These are phyloP conservation scores for Sporobolomyces pararoseus DNA, from an alignment of 768 basidiomycete genomes.

Conservation along the genomic window DNA sequence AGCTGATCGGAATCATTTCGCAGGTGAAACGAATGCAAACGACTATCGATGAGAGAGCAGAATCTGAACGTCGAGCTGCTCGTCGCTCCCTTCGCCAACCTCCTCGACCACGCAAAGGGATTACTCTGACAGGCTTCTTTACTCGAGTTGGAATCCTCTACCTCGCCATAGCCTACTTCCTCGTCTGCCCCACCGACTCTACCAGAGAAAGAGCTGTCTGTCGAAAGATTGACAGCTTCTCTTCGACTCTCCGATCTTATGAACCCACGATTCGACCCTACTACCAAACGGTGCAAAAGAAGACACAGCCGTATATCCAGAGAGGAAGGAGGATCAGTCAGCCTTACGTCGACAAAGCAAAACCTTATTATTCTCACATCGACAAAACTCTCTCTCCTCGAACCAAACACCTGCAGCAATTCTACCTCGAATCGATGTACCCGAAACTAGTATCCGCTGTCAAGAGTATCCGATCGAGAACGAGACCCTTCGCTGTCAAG, in stretches of 20 bases:
- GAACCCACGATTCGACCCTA: slow-evolving; percentile 33
- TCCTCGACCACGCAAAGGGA: slow-evolving; percentile 1
- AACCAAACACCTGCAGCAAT: neutral
- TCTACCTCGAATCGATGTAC: slow-evolving; percentile 5
- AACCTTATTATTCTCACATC: slow-evolving; percentile 18
- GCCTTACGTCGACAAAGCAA: slow-evolving; percentile 26
- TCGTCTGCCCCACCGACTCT: slow-evolving; percentile 33
- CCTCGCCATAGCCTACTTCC: slow-evolving; percentile 39
- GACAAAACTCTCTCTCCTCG: slow-evolving; percentile 20
- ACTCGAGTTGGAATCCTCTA: slow-evolving; percentile 33
- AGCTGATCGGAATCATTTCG: neutral
- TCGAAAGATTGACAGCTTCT: slow-evolving; percentile 23
- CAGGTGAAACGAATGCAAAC: slow-evolving; percentile 37
- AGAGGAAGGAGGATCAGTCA: neutral
- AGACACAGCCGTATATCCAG: slow-evolving; percentile 30
- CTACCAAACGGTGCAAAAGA: slow-evolving; percentile 7
- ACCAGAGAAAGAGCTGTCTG: slow-evolving; percentile 31
- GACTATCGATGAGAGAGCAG: slow-evolving; percentile 17
- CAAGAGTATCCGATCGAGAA: neutral
- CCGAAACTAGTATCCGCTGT: slow-evolving; percentile 18
- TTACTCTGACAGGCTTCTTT: slow-evolving; percentile 31
- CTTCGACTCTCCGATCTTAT: neutral
- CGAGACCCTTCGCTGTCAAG: slow-evolving; percentile 14
- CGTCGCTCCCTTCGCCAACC: slow-evolving; percentile 2
- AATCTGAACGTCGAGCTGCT: slow-evolving; percentile 7